These are phyloP conservation scores for Tuber indicum DNA, from an alignment of 495 filamentous ascomycete species.

Conservation along the genomic window DNA sequence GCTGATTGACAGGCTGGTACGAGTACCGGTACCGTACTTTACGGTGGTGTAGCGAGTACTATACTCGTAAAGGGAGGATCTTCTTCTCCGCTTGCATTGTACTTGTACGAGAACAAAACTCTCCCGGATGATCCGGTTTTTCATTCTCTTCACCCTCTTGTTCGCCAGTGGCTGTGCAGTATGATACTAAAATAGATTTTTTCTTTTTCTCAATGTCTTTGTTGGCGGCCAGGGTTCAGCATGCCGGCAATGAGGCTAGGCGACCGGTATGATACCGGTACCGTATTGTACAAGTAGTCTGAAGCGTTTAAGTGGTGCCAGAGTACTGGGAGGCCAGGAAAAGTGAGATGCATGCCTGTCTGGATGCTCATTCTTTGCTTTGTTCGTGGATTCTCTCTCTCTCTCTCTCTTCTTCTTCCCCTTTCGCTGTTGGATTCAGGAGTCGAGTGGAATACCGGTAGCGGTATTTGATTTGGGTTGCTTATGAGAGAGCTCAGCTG, in stretches of 20 bases:
- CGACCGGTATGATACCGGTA: too few species aligned
- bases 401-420: too few species aligned
- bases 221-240: not conserved
- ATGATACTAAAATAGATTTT: not conserved
- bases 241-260: too few species aligned
- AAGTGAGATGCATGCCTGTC: not conserved
- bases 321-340: too few species aligned
- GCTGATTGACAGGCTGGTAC: not conserved
- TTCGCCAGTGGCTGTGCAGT: not conserved
- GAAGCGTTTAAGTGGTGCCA: not conserved
- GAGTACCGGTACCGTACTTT: not conserved
- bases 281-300: not conserved
- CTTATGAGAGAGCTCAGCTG: not conserved
- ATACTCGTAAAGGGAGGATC: too few species aligned
- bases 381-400: not conserved
- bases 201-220: not conserved
- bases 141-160: not conserved
- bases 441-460: not conserved
- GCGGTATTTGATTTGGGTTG: not conserved
- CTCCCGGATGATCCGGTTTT: not conserved
- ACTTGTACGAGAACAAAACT: too few species aligned
- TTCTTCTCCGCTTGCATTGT: too few species aligned
- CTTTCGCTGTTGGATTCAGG: not conserved
- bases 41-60: not conserved
- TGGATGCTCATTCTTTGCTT: not conserved